A percentile compares a stretch with the other conserved stretches of the same genome.
Evolutionary conservation across 768 basidiomycete species (phyloP).

Genomic region (Filobasidium floriforme): DNA sequence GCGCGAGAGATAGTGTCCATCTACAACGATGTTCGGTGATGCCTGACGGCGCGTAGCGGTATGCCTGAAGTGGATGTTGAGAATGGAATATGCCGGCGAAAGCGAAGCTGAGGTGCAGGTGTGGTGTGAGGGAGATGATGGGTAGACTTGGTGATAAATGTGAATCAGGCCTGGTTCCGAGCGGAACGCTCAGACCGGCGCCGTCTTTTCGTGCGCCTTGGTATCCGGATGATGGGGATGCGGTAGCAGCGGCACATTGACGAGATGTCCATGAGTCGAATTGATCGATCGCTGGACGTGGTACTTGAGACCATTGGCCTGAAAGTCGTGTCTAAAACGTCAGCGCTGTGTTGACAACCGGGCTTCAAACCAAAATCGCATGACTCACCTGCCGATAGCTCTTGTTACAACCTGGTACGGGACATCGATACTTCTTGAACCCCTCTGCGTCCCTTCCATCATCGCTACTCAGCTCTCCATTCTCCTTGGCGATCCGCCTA

Average conservation of each 20-base stretch:
- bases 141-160: too few relatives aligned
- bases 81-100: background rate
- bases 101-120: background rate
- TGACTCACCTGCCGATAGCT: conserved; percentile 38
- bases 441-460: conserved; percentile 28
- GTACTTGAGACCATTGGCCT: conserved; percentile 43
- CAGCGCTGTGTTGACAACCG: background rate
- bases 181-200: background rate
- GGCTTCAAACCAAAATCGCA: background rate
- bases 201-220: conserved; percentile 6
- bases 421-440: conserved; percentile 41
- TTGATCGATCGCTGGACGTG: conserved; percentile 41
- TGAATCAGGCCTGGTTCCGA: too few relatives aligned
- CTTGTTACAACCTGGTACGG: conserved; percentile 44
- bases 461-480: conserved; percentile 23
- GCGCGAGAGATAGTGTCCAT: too few relatives aligned
- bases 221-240: conserved; percentile 13
- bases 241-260: conserved; percentile 15
- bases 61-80: background rate
- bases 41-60: background rate
- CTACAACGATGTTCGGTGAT: too few relatives aligned
- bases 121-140: background rate
- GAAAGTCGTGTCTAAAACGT: background rate
- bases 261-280: conserved; percentile 35
- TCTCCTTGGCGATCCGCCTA: conserved; percentile 28